A percentile compares a stretch with the other conserved stretches of the same genome.
Evolutionary conservation across 352 stramenopile species (phyloP).

Genomic region (Globisporangium cederbergense): DNA sequence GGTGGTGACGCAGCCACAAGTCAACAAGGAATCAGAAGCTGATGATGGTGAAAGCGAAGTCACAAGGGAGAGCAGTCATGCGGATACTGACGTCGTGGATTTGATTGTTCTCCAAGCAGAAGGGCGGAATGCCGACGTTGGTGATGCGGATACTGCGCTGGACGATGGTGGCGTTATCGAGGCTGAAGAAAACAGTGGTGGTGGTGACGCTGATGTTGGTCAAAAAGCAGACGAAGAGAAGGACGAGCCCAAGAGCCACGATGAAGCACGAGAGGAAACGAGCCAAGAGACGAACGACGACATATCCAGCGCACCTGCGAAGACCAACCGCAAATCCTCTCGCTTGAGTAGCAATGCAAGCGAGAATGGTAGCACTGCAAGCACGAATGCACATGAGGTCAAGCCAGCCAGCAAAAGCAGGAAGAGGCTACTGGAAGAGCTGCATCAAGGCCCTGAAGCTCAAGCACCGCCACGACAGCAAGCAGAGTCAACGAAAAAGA

Average conservation of each 20-base stretch:
- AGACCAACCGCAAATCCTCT: not conserved
- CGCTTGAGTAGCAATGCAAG: not conserved
- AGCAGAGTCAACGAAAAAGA: not conserved
- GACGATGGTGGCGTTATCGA: not conserved
- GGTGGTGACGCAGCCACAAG: not conserved
- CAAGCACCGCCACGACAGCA: not conserved
- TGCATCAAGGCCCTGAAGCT: not conserved
- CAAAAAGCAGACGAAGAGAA: not conserved
- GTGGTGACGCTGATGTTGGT: not conserved
- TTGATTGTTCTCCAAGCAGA: not conserved
- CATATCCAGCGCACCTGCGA: not conserved
- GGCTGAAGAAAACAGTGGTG: not conserved
- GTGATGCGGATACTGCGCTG: not conserved
- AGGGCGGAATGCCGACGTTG: not conserved
- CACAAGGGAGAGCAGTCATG: not conserved
- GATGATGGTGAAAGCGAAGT: not conserved
- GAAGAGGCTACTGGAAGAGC: not conserved
- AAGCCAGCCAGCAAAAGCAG: not conserved
- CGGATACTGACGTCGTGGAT: not conserved
- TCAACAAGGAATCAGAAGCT: not conserved
- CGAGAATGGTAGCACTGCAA: not conserved
- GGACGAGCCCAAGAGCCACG: not conserved
- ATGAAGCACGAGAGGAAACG: not conserved
- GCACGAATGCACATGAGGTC: not conserved
- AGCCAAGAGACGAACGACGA: not conserved